Evolutionary conservation across 495 filamentous ascomycete species (phyloP).

Genomic region (Collariella sp.): DNA sequence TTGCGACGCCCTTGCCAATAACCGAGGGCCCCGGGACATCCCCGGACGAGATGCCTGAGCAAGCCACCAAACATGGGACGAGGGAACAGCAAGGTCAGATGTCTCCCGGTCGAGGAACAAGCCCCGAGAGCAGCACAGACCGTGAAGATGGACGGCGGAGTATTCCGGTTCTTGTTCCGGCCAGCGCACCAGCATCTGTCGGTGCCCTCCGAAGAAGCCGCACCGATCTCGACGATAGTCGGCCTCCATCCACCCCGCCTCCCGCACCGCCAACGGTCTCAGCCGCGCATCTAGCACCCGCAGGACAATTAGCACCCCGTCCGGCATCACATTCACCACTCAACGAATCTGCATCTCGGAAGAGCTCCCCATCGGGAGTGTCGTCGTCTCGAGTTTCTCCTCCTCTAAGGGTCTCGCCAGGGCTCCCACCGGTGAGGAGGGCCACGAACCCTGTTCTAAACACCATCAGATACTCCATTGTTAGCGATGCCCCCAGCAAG

Average conservation of each 20-base stretch:
- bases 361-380: slow-evolving; percentile 9
- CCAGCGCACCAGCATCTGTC: neutral
- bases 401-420: slow-evolving; percentile 14
- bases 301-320: slow-evolving; percentile 7
- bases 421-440: slow-evolving; percentile 15
- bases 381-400: too few relatives aligned
- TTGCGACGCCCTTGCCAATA: slow-evolving; percentile 25
- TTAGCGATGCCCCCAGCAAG: slow-evolving; percentile 31
- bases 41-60: slow-evolving; percentile 16
- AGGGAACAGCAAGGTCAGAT: neutral
- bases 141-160: neutral
- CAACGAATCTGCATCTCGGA: slow-evolving; percentile 10
- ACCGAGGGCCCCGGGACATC: slow-evolving; percentile 15
- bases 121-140: neutral
- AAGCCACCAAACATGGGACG: neutral
- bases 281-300: slow-evolving; percentile 3
- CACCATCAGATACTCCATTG: slow-evolving; percentile 32
- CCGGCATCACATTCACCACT: slow-evolving; percentile 22
- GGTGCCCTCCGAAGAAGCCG: slow-evolving; percentile 8
- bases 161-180: neutral
- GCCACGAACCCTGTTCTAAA: slow-evolving; percentile 30
- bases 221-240: slow-evolving; percentile 12
- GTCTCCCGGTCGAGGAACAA: neutral
- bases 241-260: slow-evolving; percentile 17
- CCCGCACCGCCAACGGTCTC: slow-evolving; percentile 21